Percentiles rank a stretch among this genome's conserved stretches.
Evolutionary conservation across 1,139 yeast genomes (phyloP).

Genomic region (Blastobotrys capitulatus): DNA sequence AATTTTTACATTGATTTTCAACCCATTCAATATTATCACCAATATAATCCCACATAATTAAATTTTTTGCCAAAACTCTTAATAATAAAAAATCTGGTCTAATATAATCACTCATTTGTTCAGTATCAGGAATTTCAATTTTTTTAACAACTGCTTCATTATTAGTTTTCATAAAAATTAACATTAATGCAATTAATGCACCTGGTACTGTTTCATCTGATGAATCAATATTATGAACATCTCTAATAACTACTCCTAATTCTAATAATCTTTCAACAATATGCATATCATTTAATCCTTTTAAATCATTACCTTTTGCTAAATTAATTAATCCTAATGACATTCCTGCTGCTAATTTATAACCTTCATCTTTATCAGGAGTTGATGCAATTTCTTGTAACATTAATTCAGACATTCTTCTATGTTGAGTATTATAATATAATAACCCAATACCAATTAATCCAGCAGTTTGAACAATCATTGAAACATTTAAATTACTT

Average conservation of each 20-base stretch:
- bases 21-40: constrained; percentile 57
- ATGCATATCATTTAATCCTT: constrained; percentile 62
- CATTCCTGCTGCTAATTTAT: constrained; percentile 82
- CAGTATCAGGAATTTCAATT: constrained; percentile 57
- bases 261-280: constrained; percentile 61
- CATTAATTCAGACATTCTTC: constrained; percentile 81
- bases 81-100: constrained; percentile 76
- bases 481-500: constrained; percentile 77
- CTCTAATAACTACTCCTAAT: constrained; percentile 58
- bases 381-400: constrained; percentile 32
- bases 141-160: constrained; percentile 57
- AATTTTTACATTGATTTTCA: constrained; percentile 39
- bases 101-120: constrained; percentile 60
- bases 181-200: constrained; percentile 67
- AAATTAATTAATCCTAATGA: constrained; percentile 83
- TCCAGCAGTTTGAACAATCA: constrained; percentile 87
- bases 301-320: constrained; percentile 64
- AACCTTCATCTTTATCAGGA: constrained; percentile 57
- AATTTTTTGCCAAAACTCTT: constrained; percentile 58
- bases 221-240: constrained; percentile 57
- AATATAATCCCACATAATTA: constrained; percentile 76
- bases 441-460: constrained; percentile 83
- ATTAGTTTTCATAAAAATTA: constrained; percentile 68
- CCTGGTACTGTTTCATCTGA: constrained; percentile 74
- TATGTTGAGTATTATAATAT: constrained; percentile 71